Conservation (phyloP, 352 stramenopile genomes). For the Peronospora destructor region DNA sequence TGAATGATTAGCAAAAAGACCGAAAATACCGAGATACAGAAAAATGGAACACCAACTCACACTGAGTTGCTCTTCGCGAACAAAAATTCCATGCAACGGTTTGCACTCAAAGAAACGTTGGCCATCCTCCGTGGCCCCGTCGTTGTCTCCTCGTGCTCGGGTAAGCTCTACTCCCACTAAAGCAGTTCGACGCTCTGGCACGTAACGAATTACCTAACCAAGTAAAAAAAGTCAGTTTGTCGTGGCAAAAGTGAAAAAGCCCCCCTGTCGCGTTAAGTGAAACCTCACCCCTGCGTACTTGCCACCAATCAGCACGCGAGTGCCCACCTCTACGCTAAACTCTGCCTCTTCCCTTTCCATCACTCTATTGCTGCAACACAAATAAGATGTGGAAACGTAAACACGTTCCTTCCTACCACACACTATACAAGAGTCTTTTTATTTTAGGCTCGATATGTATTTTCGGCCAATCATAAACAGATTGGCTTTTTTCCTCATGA, state of each 20-base stretch:
- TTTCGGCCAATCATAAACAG: conserved; percentile 12
- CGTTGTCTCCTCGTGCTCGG: conserved; percentile 61
- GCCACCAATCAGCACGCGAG: conserved; percentile 66
- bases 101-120: conserved; percentile 80
- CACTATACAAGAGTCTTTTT: too few relatives aligned
- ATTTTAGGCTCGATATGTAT: background rate
- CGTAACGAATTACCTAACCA: conserved; percentile 58
- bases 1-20: conserved; percentile 1
- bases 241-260: conserved; percentile 4
- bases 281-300: conserved; percentile 67
- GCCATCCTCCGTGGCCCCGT: conserved; percentile 62
- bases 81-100: conserved; percentile 74
- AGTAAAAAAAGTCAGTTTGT: conserved; percentile 8
- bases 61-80: conserved; percentile 68
- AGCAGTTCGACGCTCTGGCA: conserved; percentile 40
- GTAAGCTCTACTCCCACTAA: conserved; percentile 84
- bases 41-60: conserved; percentile 24
- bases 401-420: background rate
- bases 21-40: background rate
- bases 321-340: conserved; percentile 23
- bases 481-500: background rate
- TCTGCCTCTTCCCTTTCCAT: conserved; percentile 16
- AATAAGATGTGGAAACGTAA: background rate
- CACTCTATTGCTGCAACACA: conserved; percentile 1
- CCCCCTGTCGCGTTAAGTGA: conserved; percentile 13